These are phyloP conservation scores for Blastomyces gilchristii DNA, from an alignment of 2,329 filamentous ascomycete genomes.

Conservation along the genomic window DNA sequence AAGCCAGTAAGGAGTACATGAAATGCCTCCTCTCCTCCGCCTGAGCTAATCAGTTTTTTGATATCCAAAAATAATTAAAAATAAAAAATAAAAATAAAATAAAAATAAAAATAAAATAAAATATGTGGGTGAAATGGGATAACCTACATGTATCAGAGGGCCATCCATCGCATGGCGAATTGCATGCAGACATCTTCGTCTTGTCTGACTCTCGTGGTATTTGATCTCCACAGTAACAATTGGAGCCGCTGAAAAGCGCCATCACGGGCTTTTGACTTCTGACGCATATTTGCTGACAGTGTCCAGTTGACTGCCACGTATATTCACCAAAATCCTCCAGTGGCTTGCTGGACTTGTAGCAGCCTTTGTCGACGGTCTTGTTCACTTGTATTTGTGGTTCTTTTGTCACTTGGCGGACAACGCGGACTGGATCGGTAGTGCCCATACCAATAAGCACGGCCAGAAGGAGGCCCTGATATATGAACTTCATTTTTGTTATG, in stretches of 20 bases:
- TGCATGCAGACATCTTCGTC: conserved; percentile 52
- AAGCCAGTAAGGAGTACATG: conserved; percentile 45
- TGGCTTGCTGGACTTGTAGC: conserved; percentile 41
- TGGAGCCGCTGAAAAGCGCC: conserved; percentile 49
- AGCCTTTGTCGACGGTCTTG: conserved; percentile 35
- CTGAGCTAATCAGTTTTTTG: conserved; percentile 27
- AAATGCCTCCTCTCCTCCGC: conserved; percentile 47
- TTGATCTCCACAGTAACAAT: conserved; percentile 64
- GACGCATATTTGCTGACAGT: conserved; percentile 45
- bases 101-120: conserved; percentile 16
- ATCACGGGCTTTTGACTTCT: conserved; percentile 46
- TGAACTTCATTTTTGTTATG: conserved; percentile 22
- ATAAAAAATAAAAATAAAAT: too few relatives aligned
- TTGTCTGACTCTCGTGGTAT: conserved; percentile 51
- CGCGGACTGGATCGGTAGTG: conserved; percentile 17
- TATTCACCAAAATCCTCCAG: conserved; percentile 41
- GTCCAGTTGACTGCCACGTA: conserved; percentile 45
- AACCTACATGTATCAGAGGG: conserved; percentile 53
- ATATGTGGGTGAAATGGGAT: neutral
- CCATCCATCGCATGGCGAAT: conserved; percentile 55
- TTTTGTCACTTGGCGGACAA: neutral
- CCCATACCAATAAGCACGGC: conserved; percentile 19
- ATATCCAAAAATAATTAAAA: conserved; percentile 8
- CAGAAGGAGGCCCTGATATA: conserved; percentile 20
- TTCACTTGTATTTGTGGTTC: neutral